A percentile compares a stretch with the other conserved stretches of the same genome.
Conservation (phyloP, 202 grass and related monocot species). For the Musa balbisiana region DNA sequence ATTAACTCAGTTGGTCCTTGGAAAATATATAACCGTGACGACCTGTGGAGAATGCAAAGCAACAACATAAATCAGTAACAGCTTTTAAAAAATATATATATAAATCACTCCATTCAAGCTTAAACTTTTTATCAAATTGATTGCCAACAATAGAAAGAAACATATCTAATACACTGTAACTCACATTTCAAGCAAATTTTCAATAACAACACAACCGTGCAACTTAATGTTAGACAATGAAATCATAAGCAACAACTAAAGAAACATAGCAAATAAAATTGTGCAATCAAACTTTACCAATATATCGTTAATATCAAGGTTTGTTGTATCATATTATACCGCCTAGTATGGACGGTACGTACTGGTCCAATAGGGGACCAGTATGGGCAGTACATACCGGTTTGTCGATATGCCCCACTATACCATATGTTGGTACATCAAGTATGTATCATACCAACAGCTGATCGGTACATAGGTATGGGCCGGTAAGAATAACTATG, state of each 20-base stretch:
- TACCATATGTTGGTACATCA: too few species aligned
- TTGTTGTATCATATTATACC: too few species aligned
- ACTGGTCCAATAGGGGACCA: too few species aligned
- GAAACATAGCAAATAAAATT: background rate
- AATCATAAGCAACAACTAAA: background rate
- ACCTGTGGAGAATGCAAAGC: constrained; percentile 36
- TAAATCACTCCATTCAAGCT: background rate
- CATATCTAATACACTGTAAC: background rate
- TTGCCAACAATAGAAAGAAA: background rate
- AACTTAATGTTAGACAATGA: background rate
- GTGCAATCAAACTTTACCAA: background rate
- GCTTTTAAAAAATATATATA: background rate
- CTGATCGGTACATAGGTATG: too few species aligned
- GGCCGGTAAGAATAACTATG: too few species aligned
- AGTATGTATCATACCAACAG: too few species aligned
- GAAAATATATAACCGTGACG: constrained; percentile 78
- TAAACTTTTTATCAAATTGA: background rate
- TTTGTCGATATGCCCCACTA: too few species aligned
- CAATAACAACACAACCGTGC: background rate
- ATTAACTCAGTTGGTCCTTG: constrained; percentile 92
- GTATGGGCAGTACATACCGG: too few species aligned
- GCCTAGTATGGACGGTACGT: too few species aligned
- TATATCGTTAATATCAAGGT: background rate
- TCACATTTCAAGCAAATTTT: background rate
- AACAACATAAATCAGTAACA: constrained; percentile 20